Base-by-base conservation (phyloP, 75 land plant genomes). In the Pinus tabuliformis region DNA sequence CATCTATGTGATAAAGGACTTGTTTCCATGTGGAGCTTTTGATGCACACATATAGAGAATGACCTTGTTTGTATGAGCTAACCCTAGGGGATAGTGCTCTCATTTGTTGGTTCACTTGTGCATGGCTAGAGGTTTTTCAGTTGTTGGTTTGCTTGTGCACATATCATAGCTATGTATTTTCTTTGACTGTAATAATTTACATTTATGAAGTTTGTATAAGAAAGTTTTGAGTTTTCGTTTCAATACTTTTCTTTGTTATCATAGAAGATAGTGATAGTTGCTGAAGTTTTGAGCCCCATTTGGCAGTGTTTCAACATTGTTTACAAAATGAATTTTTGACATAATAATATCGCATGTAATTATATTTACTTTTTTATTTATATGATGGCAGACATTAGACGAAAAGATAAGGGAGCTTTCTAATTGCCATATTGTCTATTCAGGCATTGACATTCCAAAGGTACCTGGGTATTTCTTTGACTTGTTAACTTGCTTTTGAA, bases 341-440 rank as follows among this genome's bases (percentile, higher is more conserved):
- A 7, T 33, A 18, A 64, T 64, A 5, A 33, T 64, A 33, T 16
- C 6, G 68, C 5, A 64, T 70, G 33, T 56, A 22, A 2, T 36
- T 78, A 17, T 81, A 70, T 70, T 75, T 59, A 57, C 26, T 64
- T 45, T 78, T 33, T n/a, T 26, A 60, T 59, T 62, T 22, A 16
- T 75, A 60, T 17, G 20, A 58, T 79, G 62, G 37, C 83, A 97
- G 99, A 93, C 99, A 61, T 89, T 97, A 78, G 99, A 97, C 79
- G 99, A 95, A 78, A 97, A 88, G 86, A 92, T 97, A 61, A 85
- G 89, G 73, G 94, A 97, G 76, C 88, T 95, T 28, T 97, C 99
- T 7, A 91, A 95, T 56, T 92, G 93, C 72, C 98, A 95, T 71
- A 85, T 88, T 77, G 88, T 92, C 4, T 92, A 97, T 56, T 73